Evolutionary conservation across 768 basidiomycete genomes (phyloP).

Genomic region (Brasilioporus rufonigricans): DNA sequence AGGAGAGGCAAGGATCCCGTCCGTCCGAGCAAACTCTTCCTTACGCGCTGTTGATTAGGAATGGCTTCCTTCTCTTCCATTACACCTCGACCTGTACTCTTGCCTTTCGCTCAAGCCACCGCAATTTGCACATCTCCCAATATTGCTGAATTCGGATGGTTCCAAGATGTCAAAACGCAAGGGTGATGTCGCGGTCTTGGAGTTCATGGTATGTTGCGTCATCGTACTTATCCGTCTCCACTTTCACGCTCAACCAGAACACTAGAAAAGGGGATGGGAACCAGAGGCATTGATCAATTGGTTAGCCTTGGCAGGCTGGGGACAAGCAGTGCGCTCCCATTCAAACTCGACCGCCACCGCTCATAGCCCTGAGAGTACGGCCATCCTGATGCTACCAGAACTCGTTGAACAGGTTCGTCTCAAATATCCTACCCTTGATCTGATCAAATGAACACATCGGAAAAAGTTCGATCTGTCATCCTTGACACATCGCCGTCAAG

Average conservation of each 20-base stretch:
- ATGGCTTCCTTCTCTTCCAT: conserved; percentile 91
- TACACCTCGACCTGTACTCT: conserved; percentile 88
- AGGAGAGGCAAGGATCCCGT: conserved; percentile 64
- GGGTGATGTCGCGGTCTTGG: conserved; percentile 82
- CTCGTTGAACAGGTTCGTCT: conserved; percentile 59
- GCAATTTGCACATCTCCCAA: conserved; percentile 86
- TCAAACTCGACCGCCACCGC: conserved; percentile 21
- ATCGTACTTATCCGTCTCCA: neutral
- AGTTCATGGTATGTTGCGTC: conserved; percentile 67
- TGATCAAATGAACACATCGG: neutral
- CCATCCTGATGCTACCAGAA: conserved; percentile 57
- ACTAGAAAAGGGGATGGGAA: conserved; percentile 84
- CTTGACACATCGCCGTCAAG: conserved; percentile 81
- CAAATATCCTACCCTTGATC: neutral
- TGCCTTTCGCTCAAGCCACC: conserved; percentile 71
- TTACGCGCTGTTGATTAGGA: conserved; percentile 51
- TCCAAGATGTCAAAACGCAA: conserved; percentile 94
- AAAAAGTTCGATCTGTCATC: conserved; percentile 70
- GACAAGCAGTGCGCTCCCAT: conserved; percentile 45
- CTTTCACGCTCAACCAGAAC: neutral
- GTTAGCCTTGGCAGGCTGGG: conserved; percentile 95
- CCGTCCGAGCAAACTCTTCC: neutral
- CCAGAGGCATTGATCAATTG: conserved; percentile 88
- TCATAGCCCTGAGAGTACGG: conserved; percentile 62
- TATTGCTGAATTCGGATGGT: conserved; percentile 87